These are phyloP conservation scores for Colletotrichum echinochloae DNA, from an alignment of 2,329 filamentous ascomycete species.

Conservation along the genomic window DNA sequence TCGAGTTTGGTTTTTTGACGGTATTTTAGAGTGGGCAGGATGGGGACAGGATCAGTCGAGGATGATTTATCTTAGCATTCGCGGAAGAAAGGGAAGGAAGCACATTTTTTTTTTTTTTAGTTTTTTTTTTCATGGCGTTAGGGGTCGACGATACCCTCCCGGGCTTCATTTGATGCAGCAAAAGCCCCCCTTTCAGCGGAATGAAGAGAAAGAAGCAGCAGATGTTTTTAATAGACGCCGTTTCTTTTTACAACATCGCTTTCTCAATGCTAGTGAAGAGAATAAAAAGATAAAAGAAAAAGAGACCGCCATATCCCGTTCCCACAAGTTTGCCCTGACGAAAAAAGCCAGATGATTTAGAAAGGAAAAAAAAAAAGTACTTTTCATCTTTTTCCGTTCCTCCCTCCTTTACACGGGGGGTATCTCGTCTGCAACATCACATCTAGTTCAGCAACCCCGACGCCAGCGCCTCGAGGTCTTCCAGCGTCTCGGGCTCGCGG, in stretches of 20 bases:
- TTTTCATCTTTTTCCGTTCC: neutral
- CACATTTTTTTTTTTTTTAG: neutral
- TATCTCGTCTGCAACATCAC: constrained; percentile 48
- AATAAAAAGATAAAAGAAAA: no score
- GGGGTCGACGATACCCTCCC: constrained; percentile 40
- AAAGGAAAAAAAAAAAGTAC: neutral
- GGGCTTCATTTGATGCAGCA: constrained; percentile 22
- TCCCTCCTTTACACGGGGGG: constrained; percentile 40
- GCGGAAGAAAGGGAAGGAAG: constrained; percentile 17
- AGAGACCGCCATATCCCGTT: neutral
- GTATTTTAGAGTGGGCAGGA: neutral
- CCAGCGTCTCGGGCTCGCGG: constrained; percentile 80
- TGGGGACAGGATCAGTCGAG: neutral
- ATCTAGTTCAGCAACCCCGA: constrained; percentile 71
- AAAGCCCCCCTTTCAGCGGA: constrained; percentile 11
- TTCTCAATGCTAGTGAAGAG: neutral
- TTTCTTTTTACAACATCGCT: constrained; percentile 3
- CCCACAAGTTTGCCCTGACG: neutral
- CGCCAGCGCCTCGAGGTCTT: constrained; percentile 83
- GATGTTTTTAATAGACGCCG: constrained; percentile 16
- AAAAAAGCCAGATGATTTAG: no score
- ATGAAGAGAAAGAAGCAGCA: neutral
- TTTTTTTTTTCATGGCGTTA: constrained; percentile 26
- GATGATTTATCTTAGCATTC: constrained; percentile 22
- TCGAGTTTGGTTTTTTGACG: neutral